These are phyloP conservation scores for Debaryomyces psychrophilus DNA, from an alignment of 1,139 yeast species.

Conservation along the genomic window DNA sequence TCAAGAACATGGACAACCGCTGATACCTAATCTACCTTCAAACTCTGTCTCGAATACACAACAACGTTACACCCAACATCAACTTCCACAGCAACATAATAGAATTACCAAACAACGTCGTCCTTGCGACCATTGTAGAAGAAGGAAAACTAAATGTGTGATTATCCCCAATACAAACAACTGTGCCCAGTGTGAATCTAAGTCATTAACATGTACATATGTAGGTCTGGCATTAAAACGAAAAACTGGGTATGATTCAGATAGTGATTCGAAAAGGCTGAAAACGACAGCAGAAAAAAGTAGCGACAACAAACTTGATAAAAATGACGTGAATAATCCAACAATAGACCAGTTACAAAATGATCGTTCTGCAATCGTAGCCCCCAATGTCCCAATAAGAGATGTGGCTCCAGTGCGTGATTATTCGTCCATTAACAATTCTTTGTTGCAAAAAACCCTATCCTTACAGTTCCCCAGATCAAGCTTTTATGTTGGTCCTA, in stretches of 20 bases:
- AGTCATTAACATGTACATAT: slow-evolving; percentile 67
- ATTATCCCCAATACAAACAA: slow-evolving; percentile 57
- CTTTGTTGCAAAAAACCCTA: slow-evolving; percentile 45
- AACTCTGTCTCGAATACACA: slow-evolving; percentile 13
- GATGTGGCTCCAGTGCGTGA: slow-evolving; percentile 59
- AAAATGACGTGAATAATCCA: not conserved
- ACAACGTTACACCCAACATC: slow-evolving; percentile 11
- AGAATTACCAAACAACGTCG: slow-evolving; percentile 34
- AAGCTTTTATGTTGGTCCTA: slow-evolving; percentile 75
- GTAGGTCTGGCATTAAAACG: slow-evolving; percentile 37
- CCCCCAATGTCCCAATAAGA: slow-evolving; percentile 58
- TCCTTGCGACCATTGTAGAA: slow-evolving; percentile 73
- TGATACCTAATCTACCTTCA: slow-evolving; percentile 6
- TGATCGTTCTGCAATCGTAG: slow-evolving; percentile 22
- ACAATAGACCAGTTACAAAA: not conserved
- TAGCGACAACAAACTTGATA: not conserved
- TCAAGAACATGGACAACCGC: slow-evolving; percentile 5
- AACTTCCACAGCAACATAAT: slow-evolving; percentile 14
- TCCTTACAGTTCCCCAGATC: slow-evolving; percentile 72
- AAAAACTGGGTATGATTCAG: slow-evolving; percentile 27
- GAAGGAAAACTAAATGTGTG: slow-evolving; percentile 68
- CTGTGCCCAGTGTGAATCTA: slow-evolving; percentile 71
- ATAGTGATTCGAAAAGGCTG: slow-evolving; percentile 21
- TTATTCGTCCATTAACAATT: slow-evolving; percentile 54
- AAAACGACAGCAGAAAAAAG: not conserved